These are phyloP conservation scores for Eucalyptus cladocalyx DNA, from an alignment of 345 rosid species.

Conservation along the genomic window DNA sequence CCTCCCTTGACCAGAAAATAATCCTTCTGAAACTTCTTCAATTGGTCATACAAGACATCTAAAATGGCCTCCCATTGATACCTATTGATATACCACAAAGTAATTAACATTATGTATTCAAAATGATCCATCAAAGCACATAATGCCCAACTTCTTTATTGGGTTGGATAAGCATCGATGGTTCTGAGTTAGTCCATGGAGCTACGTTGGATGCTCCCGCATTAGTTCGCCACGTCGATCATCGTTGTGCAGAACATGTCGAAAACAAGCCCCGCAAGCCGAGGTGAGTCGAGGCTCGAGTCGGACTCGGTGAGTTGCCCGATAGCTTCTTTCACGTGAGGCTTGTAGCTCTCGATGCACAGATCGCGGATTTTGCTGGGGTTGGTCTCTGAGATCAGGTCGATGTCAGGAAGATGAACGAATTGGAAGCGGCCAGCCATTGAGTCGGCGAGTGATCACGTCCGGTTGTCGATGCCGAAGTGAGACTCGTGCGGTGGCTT, in stretches of 20 bases:
- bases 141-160: too few relatives aligned
- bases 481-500: not conserved
- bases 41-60: too few relatives aligned
- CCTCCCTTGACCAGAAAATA: too few relatives aligned
- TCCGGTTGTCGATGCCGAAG: not conserved
- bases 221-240: constrained; percentile 23
- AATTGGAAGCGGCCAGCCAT: not conserved
- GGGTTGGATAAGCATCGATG: too few relatives aligned
- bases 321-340: not conserved
- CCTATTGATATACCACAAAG: too few relatives aligned
- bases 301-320: not conserved
- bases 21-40: too few relatives aligned
- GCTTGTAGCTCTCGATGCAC: not conserved
- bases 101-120: too few relatives aligned
- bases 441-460: not conserved
- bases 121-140: too few relatives aligned
- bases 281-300: not conserved
- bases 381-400: not conserved
- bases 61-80: too few relatives aligned
- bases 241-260: constrained; percentile 19
- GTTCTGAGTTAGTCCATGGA: too few relatives aligned
- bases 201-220: too few relatives aligned
- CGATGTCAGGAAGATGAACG: constrained; percentile 4
- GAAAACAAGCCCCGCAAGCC: constrained; percentile 9
- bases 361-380: not conserved